Conservation (phyloP, 139 green algal species). For the Chlamydomonas schloesseri region DNA sequence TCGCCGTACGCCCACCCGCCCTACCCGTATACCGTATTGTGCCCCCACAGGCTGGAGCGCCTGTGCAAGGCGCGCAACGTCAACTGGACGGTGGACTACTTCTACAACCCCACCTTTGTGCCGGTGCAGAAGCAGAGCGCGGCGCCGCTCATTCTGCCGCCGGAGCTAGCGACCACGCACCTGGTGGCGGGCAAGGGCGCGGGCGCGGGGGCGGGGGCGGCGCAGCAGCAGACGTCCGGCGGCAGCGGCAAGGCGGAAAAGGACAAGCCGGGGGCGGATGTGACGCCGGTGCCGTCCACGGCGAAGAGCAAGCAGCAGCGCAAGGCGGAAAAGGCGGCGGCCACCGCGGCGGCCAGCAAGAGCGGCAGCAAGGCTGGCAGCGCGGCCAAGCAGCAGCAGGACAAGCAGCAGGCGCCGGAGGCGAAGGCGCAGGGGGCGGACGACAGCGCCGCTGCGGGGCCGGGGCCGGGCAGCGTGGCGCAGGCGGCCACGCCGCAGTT, state of each 20-base stretch:
- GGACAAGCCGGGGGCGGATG: background rate
- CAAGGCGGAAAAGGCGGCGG: conserved; percentile 16
- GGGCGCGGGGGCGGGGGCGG: background rate
- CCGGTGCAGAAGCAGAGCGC: no score
- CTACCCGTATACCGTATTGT: no score
- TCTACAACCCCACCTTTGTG: background rate
- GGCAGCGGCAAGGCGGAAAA: background rate
- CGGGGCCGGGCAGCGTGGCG: background rate
- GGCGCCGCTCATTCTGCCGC: no score
- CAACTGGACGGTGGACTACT: conserved; percentile 51
- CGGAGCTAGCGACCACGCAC: no score
- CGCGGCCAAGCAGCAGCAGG: background rate
- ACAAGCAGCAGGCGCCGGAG: conserved; percentile 1
- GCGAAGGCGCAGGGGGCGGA: conserved; percentile 18
- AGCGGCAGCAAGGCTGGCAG: conserved; percentile 10
- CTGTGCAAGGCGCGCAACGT: conserved; percentile 59
- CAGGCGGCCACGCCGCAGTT: background rate
- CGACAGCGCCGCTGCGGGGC: background rate
- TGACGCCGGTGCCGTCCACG: background rate
- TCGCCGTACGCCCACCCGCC: no score
- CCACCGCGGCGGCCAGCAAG: background rate
- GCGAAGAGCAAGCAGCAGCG: conserved; percentile 18
- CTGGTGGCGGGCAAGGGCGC: background rate
- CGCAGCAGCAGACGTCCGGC: background rate
- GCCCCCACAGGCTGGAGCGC: conserved; percentile 57